phyloP scores from a whole-genome alignment of 306 rosid genomes.

The Corylus avellana region DNA sequence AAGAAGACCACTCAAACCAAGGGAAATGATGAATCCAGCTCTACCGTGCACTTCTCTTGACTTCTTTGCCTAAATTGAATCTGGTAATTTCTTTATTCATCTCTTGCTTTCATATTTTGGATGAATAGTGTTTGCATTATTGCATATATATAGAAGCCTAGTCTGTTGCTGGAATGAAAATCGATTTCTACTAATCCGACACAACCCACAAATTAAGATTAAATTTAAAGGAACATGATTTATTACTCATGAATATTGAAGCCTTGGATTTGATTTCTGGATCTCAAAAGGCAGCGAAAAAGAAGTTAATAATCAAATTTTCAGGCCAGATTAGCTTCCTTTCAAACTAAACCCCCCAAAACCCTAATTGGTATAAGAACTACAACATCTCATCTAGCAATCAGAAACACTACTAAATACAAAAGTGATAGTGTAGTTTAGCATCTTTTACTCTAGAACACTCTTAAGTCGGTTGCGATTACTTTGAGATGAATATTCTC shows the following conservation, averaged over 20 bases:
- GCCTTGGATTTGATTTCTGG: not conserved
- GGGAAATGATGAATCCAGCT: slow-evolving; percentile 48
- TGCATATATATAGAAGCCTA: not conserved
- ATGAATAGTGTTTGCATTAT: not conserved
- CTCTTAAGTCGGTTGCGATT: slow-evolving; percentile 4
- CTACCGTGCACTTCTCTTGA: slow-evolving; percentile 55
- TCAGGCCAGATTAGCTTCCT: not conserved
- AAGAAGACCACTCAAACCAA: slow-evolving; percentile 50
- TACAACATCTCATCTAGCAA: not conserved
- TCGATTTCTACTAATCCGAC: not conserved
- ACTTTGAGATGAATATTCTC: not conserved
- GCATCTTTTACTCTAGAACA: slow-evolving; percentile 6
- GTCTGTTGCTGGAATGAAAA: slow-evolving; percentile 1
- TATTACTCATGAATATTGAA: not conserved
- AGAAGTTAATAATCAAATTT: not conserved
- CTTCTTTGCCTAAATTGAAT: slow-evolving; percentile 19
- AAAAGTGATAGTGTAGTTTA: not conserved
- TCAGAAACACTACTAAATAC: not conserved
- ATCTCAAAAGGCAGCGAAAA: not conserved
- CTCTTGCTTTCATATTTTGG: not conserved
- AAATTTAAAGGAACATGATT: not conserved
- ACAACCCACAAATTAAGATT: not conserved
- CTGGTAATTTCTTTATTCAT: slow-evolving; percentile 36
- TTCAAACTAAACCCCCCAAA: not conserved
- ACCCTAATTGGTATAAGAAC: not conserved